Evolutionary conservation across 345 rosid genomes (phyloP).

Genomic region (Eucalyptus pumila): DNA sequence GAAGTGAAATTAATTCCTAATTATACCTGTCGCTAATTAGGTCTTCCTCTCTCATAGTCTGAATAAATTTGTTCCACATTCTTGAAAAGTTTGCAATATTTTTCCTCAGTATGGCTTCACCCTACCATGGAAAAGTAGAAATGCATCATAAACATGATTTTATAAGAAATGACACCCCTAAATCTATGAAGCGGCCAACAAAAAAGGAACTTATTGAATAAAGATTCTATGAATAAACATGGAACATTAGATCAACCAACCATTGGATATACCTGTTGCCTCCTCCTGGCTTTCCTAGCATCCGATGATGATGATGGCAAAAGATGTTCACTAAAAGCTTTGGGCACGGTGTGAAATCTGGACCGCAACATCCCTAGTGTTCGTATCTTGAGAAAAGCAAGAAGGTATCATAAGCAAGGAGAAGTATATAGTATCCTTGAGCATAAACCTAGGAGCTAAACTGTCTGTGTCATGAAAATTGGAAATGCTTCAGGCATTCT

Average conservation of each 20-base stretch:
- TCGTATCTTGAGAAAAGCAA: conserved; percentile 47
- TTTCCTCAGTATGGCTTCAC: conserved; percentile 22
- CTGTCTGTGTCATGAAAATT: background rate
- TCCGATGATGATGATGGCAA: conserved; percentile 32
- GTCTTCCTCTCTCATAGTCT: conserved; percentile 79
- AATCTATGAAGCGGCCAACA: background rate
- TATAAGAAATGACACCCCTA: background rate
- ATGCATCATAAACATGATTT: background rate
- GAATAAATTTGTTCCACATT: conserved; percentile 86
- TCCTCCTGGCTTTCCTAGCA: conserved; percentile 10
- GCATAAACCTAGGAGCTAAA: background rate
- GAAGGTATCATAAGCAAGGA: background rate
- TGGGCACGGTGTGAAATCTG: conserved; percentile 66
- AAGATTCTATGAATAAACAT: background rate
- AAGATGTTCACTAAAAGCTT: conserved; percentile 49
- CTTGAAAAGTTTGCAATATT: conserved; percentile 65
- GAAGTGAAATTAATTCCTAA: background rate
- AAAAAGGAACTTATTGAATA: background rate
- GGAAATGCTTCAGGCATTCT: background rate
- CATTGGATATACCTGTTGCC: conserved; percentile 16
- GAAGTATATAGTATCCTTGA: background rate
- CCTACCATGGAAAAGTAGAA: conserved; percentile 30
- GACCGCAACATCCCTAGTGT: conserved; percentile 96
- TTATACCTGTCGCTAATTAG: conserved; percentile 65
- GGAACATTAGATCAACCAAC: background rate